A percentile compares a stretch with the other conserved stretches of the same genome.
These are phyloP conservation scores for Saccharum officinarum DNA, from an alignment of 176 grass and related monocot genomes.

Conservation along the genomic window DNA sequence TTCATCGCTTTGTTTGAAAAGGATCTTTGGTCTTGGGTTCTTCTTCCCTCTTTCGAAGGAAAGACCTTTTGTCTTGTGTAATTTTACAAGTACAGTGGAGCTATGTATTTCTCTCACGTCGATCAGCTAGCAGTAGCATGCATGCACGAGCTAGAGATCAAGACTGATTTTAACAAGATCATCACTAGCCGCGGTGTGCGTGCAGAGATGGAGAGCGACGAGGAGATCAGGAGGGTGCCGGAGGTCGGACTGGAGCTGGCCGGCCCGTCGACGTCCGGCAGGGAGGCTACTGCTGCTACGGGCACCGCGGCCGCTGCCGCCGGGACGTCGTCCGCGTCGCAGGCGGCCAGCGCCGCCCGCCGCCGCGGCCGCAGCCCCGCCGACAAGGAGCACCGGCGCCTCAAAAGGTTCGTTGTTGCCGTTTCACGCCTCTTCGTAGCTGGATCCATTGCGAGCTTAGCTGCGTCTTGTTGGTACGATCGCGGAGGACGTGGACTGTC, in stretches of 20 bases:
- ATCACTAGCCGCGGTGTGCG: not conserved
- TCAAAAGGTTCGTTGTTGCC: constrained; percentile 61
- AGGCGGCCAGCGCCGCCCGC: constrained; percentile 32
- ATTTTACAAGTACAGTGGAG: not conserved
- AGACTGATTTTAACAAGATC: not conserved
- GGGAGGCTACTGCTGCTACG: not conserved
- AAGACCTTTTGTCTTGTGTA: not conserved
- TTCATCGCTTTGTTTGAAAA: not conserved
- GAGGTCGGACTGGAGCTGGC: constrained; percentile 47
- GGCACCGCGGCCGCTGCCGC: not conserved
- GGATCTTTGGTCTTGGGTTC: not conserved
- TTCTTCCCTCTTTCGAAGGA: not conserved
- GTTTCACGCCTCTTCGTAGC: not conserved
- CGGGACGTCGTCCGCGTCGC: constrained; percentile 29
- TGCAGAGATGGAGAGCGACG: constrained; percentile 82
- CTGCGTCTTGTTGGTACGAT: not conserved
- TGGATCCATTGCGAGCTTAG: not conserved
- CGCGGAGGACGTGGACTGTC: not conserved
- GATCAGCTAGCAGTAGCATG: not conserved
- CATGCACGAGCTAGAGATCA: not conserved
- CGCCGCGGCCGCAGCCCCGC: constrained; percentile 61
- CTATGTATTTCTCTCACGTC: not conserved
- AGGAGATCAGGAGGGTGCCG: constrained; percentile 73
- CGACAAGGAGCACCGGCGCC: constrained; percentile 85
- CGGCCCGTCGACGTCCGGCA: constrained; percentile 56